Evolutionary conservation across 306 rosid genomes (phyloP).

Genomic region (barrel medic (Medicago truncatula)): DNA sequence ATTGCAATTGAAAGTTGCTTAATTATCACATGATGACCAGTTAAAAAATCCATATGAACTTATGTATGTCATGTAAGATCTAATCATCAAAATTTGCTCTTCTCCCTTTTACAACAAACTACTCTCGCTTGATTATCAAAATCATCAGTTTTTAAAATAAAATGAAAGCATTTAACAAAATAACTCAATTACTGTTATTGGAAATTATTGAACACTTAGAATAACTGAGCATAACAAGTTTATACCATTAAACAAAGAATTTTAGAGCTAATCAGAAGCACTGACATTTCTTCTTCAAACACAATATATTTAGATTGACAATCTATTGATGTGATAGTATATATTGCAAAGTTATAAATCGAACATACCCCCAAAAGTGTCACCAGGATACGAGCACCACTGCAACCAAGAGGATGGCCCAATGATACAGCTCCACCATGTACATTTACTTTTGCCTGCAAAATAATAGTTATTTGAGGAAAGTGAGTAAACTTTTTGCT

Average conservation of each 20-base stretch:
- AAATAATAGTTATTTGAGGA: slow-evolving; percentile 26
- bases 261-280: not conserved
- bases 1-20: not conserved
- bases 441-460: slow-evolving; percentile 84
- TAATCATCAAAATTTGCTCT: not conserved
- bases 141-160: not conserved
- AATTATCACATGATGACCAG: not conserved
- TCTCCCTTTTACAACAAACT: not conserved
- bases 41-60: not conserved
- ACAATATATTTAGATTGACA: not conserved
- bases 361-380: slow-evolving; percentile 87
- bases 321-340: slow-evolving; percentile 3
- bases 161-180: not conserved
- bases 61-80: slow-evolving; percentile 7
- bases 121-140: slow-evolving; percentile 1
- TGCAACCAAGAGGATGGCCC: slow-evolving; percentile 99
- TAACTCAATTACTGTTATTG: not conserved
- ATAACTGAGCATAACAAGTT: not conserved
- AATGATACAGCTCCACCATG: slow-evolving; percentile 96
- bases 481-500: slow-evolving; percentile 62
- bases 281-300: not conserved
- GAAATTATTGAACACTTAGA: not conserved
- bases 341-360: slow-evolving; percentile 19
- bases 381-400: slow-evolving; percentile 97
- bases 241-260: no score